phyloP scores from a whole-genome alignment of 176 grass and related monocot genomes.

The Oryza rufipogon region DNA sequence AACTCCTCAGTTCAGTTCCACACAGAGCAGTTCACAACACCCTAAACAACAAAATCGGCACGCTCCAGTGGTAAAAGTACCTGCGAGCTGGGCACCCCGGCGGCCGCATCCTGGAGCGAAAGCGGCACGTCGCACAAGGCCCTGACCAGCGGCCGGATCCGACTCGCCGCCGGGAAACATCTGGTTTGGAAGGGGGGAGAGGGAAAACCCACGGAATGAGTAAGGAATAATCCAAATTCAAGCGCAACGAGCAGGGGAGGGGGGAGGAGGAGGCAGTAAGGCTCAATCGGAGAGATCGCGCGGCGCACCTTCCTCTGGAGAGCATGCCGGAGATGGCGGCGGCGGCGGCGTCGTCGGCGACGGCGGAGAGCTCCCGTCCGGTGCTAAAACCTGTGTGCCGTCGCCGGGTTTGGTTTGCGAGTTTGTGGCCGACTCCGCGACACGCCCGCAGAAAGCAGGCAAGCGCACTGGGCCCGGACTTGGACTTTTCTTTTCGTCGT shows the following conservation, averaged over 20 bases:
- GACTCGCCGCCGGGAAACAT: conserved; percentile 33
- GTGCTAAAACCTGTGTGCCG: neutral
- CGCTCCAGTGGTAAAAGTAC: neutral
- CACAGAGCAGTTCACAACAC: neutral
- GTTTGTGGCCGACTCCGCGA: neutral
- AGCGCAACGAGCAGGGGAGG: neutral
- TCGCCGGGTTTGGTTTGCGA: neutral
- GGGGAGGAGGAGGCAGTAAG: too few species aligned
- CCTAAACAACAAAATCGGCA: neutral
- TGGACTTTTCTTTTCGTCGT: too few species aligned
- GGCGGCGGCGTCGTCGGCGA: conserved; percentile 18
- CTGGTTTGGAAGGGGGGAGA: conserved; percentile 11
- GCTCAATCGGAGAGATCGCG: neutral
- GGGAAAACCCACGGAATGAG: neutral
- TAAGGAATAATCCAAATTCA: neutral
- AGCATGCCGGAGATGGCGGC: conserved; percentile 34
- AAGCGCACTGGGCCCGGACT: too few species aligned
- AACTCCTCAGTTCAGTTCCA: neutral
- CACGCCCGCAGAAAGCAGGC: neutral
- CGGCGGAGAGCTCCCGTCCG: neutral
- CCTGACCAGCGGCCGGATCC: conserved; percentile 32
- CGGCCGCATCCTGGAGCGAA: neutral
- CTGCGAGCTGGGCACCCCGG: neutral
- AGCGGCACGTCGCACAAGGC: conserved; percentile 18
- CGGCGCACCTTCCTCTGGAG: conserved; percentile 35